Evolutionary conservation across 2,329 filamentous ascomycete genomes (phyloP), one percentile per base, ranked within the genome.

Genomic region (Alternaria dauci): DNA sequence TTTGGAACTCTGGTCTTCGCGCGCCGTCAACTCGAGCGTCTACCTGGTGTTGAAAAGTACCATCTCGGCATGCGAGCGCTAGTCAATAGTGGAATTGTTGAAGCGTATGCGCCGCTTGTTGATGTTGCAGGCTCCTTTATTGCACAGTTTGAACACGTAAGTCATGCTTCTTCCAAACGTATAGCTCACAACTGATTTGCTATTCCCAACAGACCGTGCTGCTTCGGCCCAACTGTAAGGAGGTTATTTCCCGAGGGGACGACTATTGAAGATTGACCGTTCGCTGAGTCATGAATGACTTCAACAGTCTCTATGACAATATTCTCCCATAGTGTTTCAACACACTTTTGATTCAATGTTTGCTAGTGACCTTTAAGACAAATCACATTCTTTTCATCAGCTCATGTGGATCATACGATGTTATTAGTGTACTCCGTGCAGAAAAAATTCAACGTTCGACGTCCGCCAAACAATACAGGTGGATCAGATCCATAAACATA

Each of bases 81-180:
- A 48, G 91, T 97, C 50, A 84, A 88, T 50, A 88, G 83, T 63
- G 93, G 92, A 55, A 90, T 97, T 69, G 91, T 97, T 48, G 91
- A 97, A 80, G 87, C 90, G 52, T 97, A 97, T 79, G 92, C 91
- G 42, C 94, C 94, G 30, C 82, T 97, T 70, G 89, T 91, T 63
- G 94, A 97, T 81, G 88, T 93, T 78, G 94, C 94, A 83, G 94
- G 94, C 55, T 96, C 92, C 18, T 97, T 96, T 80, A 94, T 93
- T 23, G 94, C 94, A 67, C 94, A 97, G 76, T 97, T 89, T 77
- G 94, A 97, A 82, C 94, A 97, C 83, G 93, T 96, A 81, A 86
- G 91, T 88, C 1, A 11, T 4, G 11, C 7, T 12, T 25, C 7
- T 8, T 41, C 11, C 20, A 1, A 12, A 12, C 4, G 9, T 8